Conservation (phyloP, 148 eudicot species). For the Linanthus parryae region DNA sequence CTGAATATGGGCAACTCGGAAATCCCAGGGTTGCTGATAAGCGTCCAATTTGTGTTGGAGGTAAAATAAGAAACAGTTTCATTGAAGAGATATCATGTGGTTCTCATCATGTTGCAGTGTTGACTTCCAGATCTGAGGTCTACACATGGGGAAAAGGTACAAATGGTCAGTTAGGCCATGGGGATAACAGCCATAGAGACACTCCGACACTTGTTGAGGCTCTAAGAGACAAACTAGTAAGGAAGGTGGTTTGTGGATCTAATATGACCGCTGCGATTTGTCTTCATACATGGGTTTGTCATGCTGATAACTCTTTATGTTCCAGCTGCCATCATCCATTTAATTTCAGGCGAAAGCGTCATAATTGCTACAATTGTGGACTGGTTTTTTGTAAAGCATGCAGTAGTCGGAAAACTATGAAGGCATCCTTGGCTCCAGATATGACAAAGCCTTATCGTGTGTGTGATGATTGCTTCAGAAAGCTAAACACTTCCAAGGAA, state of each 20-base stretch:
- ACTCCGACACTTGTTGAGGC: conserved; percentile 63
- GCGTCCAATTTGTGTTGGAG: conserved; percentile 53
- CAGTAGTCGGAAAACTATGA: conserved; percentile 49
- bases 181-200: conserved; percentile 47
- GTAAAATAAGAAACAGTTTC: conserved; percentile 39
- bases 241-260: conserved; percentile 59
- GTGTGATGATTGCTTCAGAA: conserved; percentile 60
- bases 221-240: conserved; percentile 53
- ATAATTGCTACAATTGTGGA: too few species aligned
- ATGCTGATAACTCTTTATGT: conserved; percentile 54
- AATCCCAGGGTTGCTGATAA: conserved; percentile 38
- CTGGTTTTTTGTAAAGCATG: conserved; percentile 63
- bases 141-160: conserved; percentile 84
- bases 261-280: conserved; percentile 69
- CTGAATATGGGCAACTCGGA: conserved; percentile 58
- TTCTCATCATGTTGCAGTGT: conserved; percentile 66
- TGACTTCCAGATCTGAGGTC: conserved; percentile 59
- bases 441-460: conserved; percentile 63
- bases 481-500: conserved; percentile 39
- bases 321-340: conserved; percentile 58
- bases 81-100: conserved; percentile 76
- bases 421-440: conserved; percentile 69
- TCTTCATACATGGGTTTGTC: conserved; percentile 46
- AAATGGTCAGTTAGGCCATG: conserved; percentile 77
- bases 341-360: conserved; percentile 62